These are phyloP conservation scores for Flaveria robusta DNA, from an alignment of 129 eudicot species.

Conservation along the genomic window DNA sequence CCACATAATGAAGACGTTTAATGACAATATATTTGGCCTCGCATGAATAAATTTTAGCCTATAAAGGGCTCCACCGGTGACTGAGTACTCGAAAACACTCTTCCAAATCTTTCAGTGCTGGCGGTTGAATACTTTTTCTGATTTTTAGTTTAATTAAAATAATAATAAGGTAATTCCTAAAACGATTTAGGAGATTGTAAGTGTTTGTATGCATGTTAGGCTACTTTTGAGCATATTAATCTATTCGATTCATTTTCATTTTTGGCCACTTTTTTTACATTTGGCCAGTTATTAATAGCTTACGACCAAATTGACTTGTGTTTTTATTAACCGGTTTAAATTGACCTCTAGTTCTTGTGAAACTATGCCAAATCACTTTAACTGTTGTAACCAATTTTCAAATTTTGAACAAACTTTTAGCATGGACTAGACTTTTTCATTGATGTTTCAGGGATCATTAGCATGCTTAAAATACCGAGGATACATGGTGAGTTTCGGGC, in stretches of 20 bases:
- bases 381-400: too few species aligned
- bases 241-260: neutral
- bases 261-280: neutral
- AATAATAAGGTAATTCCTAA: neutral
- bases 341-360: too few species aligned
- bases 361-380: too few species aligned
- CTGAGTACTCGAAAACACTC: too few species aligned
- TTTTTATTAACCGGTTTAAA: too few species aligned
- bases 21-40: too few species aligned
- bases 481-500: conserved; percentile 71
- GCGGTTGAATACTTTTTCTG: too few species aligned
- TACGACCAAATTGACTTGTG: neutral
- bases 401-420: neutral
- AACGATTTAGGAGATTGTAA: neutral
- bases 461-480: conserved; percentile 73
- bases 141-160: neutral
- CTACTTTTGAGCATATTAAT: neutral
- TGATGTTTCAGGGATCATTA: conserved; percentile 63
- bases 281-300: neutral
- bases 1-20: too few species aligned
- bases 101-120: too few species aligned
- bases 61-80: too few species aligned
- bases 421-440: neutral
- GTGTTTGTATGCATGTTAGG: neutral
- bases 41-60: too few species aligned